Evolutionary conservation across 768 basidiomycete species (phyloP), one percentile per base, ranked within the genome.

Genomic region (Udeniomyces megalosporus): DNA sequence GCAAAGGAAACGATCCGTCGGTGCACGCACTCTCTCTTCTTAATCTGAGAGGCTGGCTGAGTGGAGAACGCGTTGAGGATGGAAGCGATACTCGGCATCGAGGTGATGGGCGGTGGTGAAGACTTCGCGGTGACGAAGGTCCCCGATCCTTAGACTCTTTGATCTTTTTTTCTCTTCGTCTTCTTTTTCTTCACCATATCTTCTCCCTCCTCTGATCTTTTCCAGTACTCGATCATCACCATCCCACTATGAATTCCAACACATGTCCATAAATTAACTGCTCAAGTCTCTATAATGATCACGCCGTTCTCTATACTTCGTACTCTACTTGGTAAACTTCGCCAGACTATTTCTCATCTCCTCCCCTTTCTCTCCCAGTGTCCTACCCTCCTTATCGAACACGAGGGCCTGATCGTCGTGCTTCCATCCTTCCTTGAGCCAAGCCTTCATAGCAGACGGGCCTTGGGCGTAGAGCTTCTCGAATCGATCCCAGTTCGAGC

Each of bases 361-460:
- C 44, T 53, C 51, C 4, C 60, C 60, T 51, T 31, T 53, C 38
- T 35, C 20, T 8, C 61, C 61, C 53, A 24, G 5, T 32, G 6
- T 22, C 46, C 32, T 53, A 2, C 61, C 61, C 5, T 24, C 42
- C 1, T 12, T 38, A 22, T 62, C 61, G n/a, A 62, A 62, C 32
- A 34, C 10, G 3, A 34, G 11, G 15, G 38, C 26, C 4, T 52
- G n/a, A 12, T 34, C 10, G n/a, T 62, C 61, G 17, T 12, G 1
- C 24, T 56, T 62, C 61, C 61, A 62, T 4, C 61, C 61, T 17
- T 56, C 61, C 34, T 55, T 54, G 29, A 62, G 31, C 61, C 61
- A 62, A 14, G 29, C 48, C 24, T 29, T 20, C 15, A 44, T 44
- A 7, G 20, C 44, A 7, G 34, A 32, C 47, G 53, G 1, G 22